phyloP scores from a whole-genome alignment of 768 basidiomycete genomes.

The Tylopilus subfusipes region DNA sequence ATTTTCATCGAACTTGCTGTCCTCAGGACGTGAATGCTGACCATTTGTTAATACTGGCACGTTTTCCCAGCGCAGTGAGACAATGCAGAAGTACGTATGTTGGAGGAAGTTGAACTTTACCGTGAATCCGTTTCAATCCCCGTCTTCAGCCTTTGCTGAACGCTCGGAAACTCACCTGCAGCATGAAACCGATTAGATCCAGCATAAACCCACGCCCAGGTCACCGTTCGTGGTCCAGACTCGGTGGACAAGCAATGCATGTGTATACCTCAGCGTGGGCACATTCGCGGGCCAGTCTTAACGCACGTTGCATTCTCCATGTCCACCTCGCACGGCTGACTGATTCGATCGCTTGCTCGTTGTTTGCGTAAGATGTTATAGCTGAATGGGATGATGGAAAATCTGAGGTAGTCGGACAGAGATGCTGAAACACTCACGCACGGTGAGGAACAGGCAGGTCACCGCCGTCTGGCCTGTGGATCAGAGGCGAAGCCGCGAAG shows the following conservation, averaged over 20 bases:
- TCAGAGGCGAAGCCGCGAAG: neutral
- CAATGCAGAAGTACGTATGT: no score
- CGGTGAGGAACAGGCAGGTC: neutral
- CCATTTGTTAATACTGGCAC: no score
- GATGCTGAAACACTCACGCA: neutral
- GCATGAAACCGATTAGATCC: no score
- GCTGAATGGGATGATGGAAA: neutral
- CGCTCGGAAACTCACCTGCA: no score
- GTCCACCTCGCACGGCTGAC: neutral
- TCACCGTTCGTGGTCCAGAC: neutral
- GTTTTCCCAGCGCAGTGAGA: no score
- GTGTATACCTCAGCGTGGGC: neutral
- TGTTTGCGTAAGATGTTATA: neutral
- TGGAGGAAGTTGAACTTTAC: no score
- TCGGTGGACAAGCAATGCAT: neutral
- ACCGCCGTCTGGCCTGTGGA: neutral
- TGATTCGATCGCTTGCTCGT: neutral
- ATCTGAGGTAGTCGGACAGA: neutral
- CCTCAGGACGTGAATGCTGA: no score
- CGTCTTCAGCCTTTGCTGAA: no score
- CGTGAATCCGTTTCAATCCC: no score
- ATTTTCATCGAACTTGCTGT: no score
- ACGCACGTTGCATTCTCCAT: neutral
- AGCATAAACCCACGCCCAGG: no score
- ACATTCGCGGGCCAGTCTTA: neutral